A percentile compares a stretch with the other conserved stretches of the same genome.
Conservation (phyloP, 106 monocot genomes). For the Alisma plantagoaquatica region DNA sequence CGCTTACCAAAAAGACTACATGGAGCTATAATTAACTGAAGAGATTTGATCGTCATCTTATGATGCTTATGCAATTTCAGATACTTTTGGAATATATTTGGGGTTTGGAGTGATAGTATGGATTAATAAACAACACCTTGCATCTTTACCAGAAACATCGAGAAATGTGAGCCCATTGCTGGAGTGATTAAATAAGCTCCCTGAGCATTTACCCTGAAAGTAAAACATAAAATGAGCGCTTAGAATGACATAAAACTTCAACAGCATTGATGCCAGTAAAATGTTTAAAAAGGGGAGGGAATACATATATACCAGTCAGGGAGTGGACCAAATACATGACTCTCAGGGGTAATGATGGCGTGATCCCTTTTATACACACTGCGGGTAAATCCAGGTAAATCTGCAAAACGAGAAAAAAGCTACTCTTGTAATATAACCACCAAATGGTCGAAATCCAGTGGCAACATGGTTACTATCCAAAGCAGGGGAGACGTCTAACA, state of each 20-base stretch:
- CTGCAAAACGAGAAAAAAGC: slow-evolving; percentile 24
- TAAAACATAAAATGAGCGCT: no score
- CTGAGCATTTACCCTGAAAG: slow-evolving; percentile 61
- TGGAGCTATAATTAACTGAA: no score
- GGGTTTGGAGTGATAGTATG: no score
- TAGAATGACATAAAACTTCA: no score
- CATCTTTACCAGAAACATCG: slow-evolving; percentile 94
- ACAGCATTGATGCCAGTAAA: no score
- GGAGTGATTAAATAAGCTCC: slow-evolving; percentile 90
- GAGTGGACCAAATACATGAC: slow-evolving; percentile 85
- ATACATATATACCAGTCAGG: slow-evolving; percentile 75
- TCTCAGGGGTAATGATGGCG: slow-evolving; percentile 89
- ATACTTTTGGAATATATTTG: no score
- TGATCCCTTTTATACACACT: slow-evolving; percentile 77
- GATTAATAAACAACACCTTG: no score
- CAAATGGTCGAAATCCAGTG: neutral
- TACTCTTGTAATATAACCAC: neutral
- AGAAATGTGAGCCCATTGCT: slow-evolving; percentile 81
- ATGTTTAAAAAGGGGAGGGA: no score
- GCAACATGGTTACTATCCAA: neutral
- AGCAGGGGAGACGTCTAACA: neutral
- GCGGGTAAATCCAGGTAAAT: slow-evolving; percentile 92
- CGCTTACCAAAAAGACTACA: no score
- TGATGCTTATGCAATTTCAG: no score
- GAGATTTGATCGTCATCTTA: no score